Evolutionary conservation across 225 moss, liverwort and hornwort species (phyloP).

Genomic region (Marchantia paleacea): DNA sequence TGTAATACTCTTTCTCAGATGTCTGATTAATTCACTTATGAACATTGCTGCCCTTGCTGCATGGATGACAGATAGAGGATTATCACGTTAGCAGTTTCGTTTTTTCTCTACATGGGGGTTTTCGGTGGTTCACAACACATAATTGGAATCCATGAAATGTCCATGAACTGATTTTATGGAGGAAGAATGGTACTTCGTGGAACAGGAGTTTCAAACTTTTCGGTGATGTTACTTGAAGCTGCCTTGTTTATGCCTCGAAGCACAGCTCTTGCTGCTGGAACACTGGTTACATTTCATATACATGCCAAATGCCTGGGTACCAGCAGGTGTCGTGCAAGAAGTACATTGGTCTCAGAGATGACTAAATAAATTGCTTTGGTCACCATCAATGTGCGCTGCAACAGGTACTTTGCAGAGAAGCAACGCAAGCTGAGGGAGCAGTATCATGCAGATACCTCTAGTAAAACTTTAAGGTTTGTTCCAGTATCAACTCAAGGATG

Average conservation of each 20-base stretch:
- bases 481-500: not conserved
- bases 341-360: not conserved
- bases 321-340: not conserved
- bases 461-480: conserved; percentile 57
- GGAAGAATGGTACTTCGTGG: not conserved
- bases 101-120: too few relatives aligned
- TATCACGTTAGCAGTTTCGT: not conserved
- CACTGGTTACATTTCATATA: not conserved
- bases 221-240: not conserved
- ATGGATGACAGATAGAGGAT: not conserved
- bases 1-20: not conserved
- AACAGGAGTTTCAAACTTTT: not conserved
- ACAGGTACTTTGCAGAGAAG: conserved; percentile 94
- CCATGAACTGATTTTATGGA: not conserved
- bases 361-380: not conserved
- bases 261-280: not conserved
- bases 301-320: not conserved
- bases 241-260: not conserved
- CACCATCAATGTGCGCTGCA: not conserved
- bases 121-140: not conserved
- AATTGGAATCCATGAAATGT: not conserved
- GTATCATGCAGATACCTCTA: conserved; percentile 58
- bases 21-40: not conserved
- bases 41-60: not conserved
- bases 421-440: conserved; percentile 83